phyloP scores from a whole-genome alignment of 2,329 filamentous ascomycete genomes.

The Pseudocercospora crystallina region DNA sequence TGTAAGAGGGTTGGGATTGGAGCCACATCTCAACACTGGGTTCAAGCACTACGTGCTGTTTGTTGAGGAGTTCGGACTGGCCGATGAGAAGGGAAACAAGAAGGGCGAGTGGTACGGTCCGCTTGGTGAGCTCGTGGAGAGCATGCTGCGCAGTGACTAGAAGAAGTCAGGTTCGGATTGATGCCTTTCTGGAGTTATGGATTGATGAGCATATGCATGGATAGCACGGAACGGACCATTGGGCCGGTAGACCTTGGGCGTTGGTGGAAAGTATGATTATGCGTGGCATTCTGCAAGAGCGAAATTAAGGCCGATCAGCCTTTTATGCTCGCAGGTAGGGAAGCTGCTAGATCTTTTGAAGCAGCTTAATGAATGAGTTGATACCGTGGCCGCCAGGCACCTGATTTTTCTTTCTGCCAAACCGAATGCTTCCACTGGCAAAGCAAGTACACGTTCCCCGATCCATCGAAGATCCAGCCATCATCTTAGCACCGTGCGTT shows the following conservation, averaged over 20 bases:
- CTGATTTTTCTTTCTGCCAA: too few species aligned
- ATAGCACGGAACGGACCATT: background rate
- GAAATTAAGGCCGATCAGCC: too few species aligned
- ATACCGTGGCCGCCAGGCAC: too few species aligned
- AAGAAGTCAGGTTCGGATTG: background rate
- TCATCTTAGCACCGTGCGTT: too few species aligned
- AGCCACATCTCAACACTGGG: conserved; percentile 96
- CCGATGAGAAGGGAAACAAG: conserved; percentile 68
- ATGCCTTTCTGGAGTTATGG: background rate
- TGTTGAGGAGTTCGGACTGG: conserved; percentile 91
- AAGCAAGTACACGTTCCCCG: too few species aligned
- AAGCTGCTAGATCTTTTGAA: too few species aligned
- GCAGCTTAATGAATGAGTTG: too few species aligned
- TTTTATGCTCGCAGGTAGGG: too few species aligned
- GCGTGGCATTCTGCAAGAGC: too few species aligned
- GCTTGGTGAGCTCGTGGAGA: conserved; percentile 91
- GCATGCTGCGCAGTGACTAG: conserved; percentile 91
- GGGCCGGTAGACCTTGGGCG: background rate
- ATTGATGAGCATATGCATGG: background rate
- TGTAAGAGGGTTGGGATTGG: conserved; percentile 87
- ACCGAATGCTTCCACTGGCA: too few species aligned
- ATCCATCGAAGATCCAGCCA: too few species aligned
- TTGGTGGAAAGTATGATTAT: too few species aligned
- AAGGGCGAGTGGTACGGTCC: conserved; percentile 89
- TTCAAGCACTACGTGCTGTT: conserved; percentile 99